Evolutionary conservation across 768 basidiomycete genomes (phyloP).

Genomic region (Rhodotorula diobovata): DNA sequence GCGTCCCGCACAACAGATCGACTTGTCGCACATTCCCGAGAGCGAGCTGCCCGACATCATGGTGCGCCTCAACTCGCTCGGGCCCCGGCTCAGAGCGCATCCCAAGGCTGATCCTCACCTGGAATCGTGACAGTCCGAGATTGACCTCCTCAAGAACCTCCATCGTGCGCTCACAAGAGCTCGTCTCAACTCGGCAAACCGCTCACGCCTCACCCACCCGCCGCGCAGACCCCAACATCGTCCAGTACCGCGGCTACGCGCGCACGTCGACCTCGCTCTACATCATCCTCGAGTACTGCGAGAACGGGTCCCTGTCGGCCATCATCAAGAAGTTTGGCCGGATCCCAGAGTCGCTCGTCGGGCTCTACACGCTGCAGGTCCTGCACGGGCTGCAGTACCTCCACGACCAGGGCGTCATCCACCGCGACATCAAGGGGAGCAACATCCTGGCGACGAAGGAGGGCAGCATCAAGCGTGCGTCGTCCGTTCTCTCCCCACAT

Average conservation of each 20-base stretch:
- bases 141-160: slow-evolving; percentile 93
- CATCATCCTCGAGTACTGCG: slow-evolving; percentile 98
- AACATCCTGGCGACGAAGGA: slow-evolving; percentile 99
- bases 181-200: background rate
- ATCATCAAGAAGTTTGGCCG: slow-evolving; percentile 97
- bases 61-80: slow-evolving; percentile 54
- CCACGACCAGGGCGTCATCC: slow-evolving; percentile 98
- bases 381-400: slow-evolving; percentile 92
- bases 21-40: slow-evolving; percentile 86
- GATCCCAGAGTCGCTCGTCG: slow-evolving; percentile 94
- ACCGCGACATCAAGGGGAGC: slow-evolving; percentile 97
- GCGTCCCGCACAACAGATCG: slow-evolving; percentile 54
- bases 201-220: background rate
- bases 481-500: slow-evolving; percentile 43
- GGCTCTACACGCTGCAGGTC: slow-evolving; percentile 93
- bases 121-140: slow-evolving; percentile 70
- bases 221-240: slow-evolving; percentile 80
- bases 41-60: slow-evolving; percentile 94
- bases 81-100: too few species aligned
- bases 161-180: slow-evolving; percentile 57
- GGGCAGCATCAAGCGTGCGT: slow-evolving; percentile 75
- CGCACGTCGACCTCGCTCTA: slow-evolving; percentile 90
- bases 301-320: slow-evolving; percentile 92
- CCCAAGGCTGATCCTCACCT: slow-evolving; percentile 3
- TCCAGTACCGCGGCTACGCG: slow-evolving; percentile 98